Evolutionary conservation across 148 eudicot genomes (phyloP).

Genomic region (Agrostemma githago): DNA sequence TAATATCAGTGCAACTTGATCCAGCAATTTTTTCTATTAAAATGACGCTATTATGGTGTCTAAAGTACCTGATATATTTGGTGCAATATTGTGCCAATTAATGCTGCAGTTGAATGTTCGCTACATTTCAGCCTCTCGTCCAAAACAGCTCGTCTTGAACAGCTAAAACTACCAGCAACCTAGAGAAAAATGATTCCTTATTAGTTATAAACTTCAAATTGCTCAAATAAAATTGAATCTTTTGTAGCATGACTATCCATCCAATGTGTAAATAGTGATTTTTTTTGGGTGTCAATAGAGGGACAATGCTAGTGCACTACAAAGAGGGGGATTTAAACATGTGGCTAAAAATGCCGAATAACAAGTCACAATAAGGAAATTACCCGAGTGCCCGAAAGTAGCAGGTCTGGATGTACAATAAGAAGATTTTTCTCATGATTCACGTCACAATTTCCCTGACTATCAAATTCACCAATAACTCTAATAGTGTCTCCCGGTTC

Average conservation of each 20-base stretch:
- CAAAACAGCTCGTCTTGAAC: constrained; percentile 82
- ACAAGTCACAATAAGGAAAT: neutral
- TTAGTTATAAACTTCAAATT: neutral
- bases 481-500: constrained; percentile 86
- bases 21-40: neutral
- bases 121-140: constrained; percentile 79
- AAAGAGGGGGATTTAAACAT: neutral
- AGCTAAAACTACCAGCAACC: constrained; percentile 92
- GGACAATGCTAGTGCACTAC: neutral
- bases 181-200: constrained; percentile 23
- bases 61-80: constrained; percentile 84
- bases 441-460: constrained; percentile 65
- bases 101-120: constrained; percentile 76
- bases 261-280: neutral
- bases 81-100: constrained; percentile 84
- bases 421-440: constrained; percentile 67
- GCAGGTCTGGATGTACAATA: constrained; percentile 74
- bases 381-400: constrained; percentile 98
- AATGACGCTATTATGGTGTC: neutral
- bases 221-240: neutral
- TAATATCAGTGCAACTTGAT: constrained; percentile 11
- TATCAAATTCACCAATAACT: constrained; percentile 79
- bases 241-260: neutral
- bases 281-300: neutral
- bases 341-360: neutral